phyloP scores from a whole-genome alignment of 2,329 filamentous ascomycete species.

The Fusarium torulosum region DNA sequence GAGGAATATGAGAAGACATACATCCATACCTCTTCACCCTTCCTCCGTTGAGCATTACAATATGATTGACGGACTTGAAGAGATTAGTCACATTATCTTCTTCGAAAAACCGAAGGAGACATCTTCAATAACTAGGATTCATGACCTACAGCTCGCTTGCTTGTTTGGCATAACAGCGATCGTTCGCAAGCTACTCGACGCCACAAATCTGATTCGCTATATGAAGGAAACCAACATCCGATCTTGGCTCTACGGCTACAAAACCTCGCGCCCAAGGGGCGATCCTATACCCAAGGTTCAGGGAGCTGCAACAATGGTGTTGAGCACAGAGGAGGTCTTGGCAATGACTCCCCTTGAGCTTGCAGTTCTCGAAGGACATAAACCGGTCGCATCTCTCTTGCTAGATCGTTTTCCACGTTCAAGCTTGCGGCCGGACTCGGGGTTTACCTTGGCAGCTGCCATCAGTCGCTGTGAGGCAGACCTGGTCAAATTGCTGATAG shows the following conservation, averaged over 20 bases:
- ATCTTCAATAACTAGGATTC: neutral
- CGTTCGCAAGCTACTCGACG: conserved; percentile 5
- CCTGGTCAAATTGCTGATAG: neutral
- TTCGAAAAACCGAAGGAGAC: neutral
- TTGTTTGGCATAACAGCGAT: conserved; percentile 1
- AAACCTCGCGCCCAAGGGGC: neutral
- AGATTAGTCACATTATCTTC: neutral
- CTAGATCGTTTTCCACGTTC: neutral
- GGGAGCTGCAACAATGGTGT: neutral
- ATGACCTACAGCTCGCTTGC: conserved; percentile 10
- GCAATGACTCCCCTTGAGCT: conserved; percentile 16
- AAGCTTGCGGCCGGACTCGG: neutral
- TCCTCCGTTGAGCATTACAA: neutral
- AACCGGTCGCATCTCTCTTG: neutral
- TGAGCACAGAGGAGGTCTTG: conserved; percentile 3
- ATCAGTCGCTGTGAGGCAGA: conserved; percentile 3
- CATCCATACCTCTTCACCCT: neutral
- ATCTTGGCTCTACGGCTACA: neutral
- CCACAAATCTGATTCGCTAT: neutral
- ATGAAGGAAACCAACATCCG: neutral
- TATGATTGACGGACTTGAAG: neutral
- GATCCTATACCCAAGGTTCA: neutral
- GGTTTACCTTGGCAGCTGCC: conserved; percentile 1
- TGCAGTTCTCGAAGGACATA: conserved; percentile 1
- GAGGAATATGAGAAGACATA: neutral